phyloP scores from a whole-genome alignment of 1,284 basidiomycete species.

The Irpex rosettiformis region DNA sequence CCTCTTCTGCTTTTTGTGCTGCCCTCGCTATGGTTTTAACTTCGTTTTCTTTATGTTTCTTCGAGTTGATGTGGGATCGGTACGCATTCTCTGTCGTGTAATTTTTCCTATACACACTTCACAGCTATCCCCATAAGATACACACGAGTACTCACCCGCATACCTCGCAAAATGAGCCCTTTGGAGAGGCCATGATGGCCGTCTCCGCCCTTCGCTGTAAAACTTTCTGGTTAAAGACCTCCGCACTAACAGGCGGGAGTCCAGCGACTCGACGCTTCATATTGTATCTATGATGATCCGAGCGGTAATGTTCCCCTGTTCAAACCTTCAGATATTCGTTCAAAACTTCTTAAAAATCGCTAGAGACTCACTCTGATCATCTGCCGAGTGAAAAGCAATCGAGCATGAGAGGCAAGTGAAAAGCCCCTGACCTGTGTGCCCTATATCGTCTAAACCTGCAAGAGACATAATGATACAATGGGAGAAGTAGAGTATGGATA shows the following conservation, averaged over 20 bases:
- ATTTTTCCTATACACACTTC: conserved; percentile 63
- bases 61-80: conserved; percentile 84
- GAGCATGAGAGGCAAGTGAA: conserved; percentile 94
- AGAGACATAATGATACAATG: conserved; percentile 14
- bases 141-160: conserved; percentile 67
- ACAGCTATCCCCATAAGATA: neutral
- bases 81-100: conserved; percentile 92
- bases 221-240: conserved; percentile 91
- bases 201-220: conserved; percentile 74
- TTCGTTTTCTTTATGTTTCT: conserved; percentile 87
- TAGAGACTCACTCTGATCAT: conserved; percentile 85
- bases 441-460: conserved; percentile 4
- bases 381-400: conserved; percentile 83
- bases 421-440: conserved; percentile 27
- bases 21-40: conserved; percentile 40
- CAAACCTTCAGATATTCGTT: too few relatives aligned
- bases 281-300: conserved; percentile 97
- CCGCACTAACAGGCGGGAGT: conserved; percentile 81
- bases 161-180: conserved; percentile 67
- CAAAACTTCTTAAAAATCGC: too few relatives aligned
- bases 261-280: conserved; percentile 96
- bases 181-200: conserved; percentile 61
- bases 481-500: neutral
- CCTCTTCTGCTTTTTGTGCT: conserved; percentile 11
- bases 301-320: conserved; percentile 88